Evolutionary conservation across 305 asterid genomes (phyloP).

Genomic region (Solanum hybrid): DNA sequence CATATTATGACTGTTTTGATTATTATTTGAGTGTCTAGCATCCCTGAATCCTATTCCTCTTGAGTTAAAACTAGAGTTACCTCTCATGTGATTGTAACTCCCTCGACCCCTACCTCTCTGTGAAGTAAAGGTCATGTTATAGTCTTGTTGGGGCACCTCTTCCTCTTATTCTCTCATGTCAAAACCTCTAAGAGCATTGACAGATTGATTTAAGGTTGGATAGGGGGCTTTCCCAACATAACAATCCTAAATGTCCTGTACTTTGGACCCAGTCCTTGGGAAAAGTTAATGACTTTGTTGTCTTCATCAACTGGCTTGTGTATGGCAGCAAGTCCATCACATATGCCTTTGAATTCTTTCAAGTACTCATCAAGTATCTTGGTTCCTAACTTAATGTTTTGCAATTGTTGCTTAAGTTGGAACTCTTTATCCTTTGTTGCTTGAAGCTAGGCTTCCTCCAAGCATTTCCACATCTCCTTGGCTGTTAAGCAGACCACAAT

Average conservation of each 20-base stretch:
- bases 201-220: neutral
- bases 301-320: neutral
- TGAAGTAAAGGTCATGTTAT: neutral
- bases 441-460: neutral
- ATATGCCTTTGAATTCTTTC: neutral
- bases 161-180: neutral
- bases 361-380: neutral
- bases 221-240: neutral
- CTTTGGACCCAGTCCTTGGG: neutral
- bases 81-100: neutral
- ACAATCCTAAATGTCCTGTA: neutral
- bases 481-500: neutral
- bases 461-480: neutral
- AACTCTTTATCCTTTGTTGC: neutral
- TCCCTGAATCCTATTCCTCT: neutral
- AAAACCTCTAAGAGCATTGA: neutral
- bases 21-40: neutral
- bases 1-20: neutral
- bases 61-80: neutral
- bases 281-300: neutral
- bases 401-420: neutral
- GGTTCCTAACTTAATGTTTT: neutral
- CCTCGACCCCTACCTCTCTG: neutral
- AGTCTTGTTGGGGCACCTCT: neutral
- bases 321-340: neutral